These are phyloP conservation scores for Corynespora cassiicola DNA, from an alignment of 2,329 filamentous ascomycete species.

Conservation along the genomic window DNA sequence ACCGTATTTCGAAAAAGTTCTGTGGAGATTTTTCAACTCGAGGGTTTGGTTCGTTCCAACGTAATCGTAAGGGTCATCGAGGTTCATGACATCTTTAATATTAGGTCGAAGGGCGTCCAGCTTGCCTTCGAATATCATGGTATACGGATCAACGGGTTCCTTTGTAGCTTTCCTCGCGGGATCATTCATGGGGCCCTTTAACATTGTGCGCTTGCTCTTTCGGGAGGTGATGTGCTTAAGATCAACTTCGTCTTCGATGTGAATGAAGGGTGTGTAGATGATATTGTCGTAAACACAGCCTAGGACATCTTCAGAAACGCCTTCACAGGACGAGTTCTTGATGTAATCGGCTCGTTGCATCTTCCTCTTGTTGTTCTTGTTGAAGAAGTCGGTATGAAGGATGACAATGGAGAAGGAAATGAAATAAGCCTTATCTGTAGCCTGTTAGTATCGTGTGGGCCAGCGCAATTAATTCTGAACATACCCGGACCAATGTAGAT, in stretches of 20 bases:
- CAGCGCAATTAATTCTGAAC: constrained; percentile 5
- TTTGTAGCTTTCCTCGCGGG: constrained; percentile 69
- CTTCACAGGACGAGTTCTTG: constrained; percentile 91
- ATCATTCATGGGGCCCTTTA: constrained; percentile 67
- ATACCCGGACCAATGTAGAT: constrained; percentile 80
- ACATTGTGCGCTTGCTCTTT: constrained; percentile 70
- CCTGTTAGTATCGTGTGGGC: constrained; percentile 20
- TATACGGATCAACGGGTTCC: constrained; percentile 94
- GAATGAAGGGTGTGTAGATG: constrained; percentile 96
- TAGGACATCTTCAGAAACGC: constrained; percentile 90
- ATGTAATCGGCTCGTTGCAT: constrained; percentile 97
- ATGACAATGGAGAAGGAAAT: constrained; percentile 97
- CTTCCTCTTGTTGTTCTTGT: constrained; percentile 99
- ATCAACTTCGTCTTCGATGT: constrained; percentile 91
- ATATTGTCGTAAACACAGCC: constrained; percentile 99
- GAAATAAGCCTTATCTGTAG: constrained; percentile 88
- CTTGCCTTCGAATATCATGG: constrained; percentile 88
- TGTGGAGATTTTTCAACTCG: constrained; percentile 82
- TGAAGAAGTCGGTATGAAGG: constrained; percentile 98
- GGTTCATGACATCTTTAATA: constrained; percentile 87
- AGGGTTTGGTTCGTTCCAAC: constrained; percentile 76
- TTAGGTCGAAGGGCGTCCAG: constrained; percentile 83
- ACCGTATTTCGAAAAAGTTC: constrained; percentile 88
- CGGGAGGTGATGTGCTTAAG: constrained; percentile 74
- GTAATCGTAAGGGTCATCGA: constrained; percentile 93